A percentile compares a stretch with the other conserved stretches of the same genome.
Conservation (phyloP, 1,139 yeast genomes). For the Yamadazyma songkhlaensis region DNA sequence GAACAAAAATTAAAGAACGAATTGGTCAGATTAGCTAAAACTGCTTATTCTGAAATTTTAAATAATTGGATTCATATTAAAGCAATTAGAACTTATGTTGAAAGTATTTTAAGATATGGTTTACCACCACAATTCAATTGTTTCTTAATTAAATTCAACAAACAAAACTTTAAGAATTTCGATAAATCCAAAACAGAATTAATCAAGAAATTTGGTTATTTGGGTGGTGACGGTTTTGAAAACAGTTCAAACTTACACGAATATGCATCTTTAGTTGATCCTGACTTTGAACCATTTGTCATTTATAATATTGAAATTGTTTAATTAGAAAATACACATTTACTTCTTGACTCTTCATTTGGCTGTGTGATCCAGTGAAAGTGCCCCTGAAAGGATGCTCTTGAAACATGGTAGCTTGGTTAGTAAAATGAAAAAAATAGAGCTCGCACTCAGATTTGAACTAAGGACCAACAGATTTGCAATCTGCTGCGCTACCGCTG, state of each 20-base stretch:
- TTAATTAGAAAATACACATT: slow-evolving; percentile 13
- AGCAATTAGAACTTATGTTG: slow-evolving; percentile 53
- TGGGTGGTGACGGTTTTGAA: slow-evolving; percentile 87
- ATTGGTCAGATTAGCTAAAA: slow-evolving; percentile 73
- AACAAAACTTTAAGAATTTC: slow-evolving; percentile 39
- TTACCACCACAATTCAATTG: slow-evolving; percentile 89
- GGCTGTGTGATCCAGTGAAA: not conserved
- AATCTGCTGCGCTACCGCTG: slow-evolving; percentile 93
- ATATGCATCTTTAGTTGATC: slow-evolving; percentile 87
- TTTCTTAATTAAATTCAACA: slow-evolving; percentile 47
- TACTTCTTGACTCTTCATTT: not conserved
- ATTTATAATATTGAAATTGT: slow-evolving; percentile 55
- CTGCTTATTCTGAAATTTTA: slow-evolving; percentile 84
- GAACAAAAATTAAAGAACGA: slow-evolving; percentile 79
- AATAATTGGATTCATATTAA: slow-evolving; percentile 89
- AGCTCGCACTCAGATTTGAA: slow-evolving; percentile 84
- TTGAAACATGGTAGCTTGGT: too few relatives aligned
- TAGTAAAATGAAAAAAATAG: slow-evolving; percentile 20
- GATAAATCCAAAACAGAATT: slow-evolving; percentile 66
- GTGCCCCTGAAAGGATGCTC: too few relatives aligned
- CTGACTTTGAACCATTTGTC: slow-evolving; percentile 95
- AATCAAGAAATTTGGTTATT: slow-evolving; percentile 73
- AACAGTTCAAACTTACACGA: slow-evolving; percentile 68
- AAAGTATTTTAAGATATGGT: slow-evolving; percentile 86
- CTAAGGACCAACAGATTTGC: slow-evolving; percentile 90